These are phyloP conservation scores for Cryptococcus floricola DNA, from an alignment of 1,284 basidiomycete genomes.

Conservation along the genomic window DNA sequence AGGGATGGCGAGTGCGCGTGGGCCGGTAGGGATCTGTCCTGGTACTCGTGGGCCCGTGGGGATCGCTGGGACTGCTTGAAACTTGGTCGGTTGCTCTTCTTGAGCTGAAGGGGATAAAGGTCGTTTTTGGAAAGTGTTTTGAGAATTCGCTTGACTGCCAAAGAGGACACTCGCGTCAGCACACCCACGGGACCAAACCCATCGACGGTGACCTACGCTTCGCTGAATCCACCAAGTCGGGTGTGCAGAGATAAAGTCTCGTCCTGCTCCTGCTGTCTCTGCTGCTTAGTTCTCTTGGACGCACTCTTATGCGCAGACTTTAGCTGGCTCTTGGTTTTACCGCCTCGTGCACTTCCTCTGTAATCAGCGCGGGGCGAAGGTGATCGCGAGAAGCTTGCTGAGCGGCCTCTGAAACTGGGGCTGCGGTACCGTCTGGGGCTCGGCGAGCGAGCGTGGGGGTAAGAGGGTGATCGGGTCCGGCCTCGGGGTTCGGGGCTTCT, in stretches of 20 bases:
- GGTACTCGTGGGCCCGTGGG: conserved; percentile 18
- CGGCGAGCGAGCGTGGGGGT: background rate
- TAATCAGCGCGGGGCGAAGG: background rate
- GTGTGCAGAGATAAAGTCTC: background rate
- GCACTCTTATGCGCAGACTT: background rate
- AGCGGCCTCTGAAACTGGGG: background rate
- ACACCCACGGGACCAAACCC: background rate
- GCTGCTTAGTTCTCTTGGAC: background rate
- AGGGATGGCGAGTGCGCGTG: conserved; percentile 5
- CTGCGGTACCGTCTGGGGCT: background rate
- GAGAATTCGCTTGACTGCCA: background rate
- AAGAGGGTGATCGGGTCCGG: background rate
- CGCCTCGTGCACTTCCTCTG: background rate
- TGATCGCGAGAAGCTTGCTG: background rate
- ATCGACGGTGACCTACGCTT: background rate
- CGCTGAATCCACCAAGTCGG: background rate
- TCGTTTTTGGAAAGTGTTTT: conserved; percentile 3
- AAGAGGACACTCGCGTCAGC: background rate
- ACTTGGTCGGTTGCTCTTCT: conserved; percentile 7
- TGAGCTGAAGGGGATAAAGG: conserved; percentile 5
- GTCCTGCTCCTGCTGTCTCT: no score
- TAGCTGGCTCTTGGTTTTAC: no score
- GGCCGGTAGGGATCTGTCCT: background rate
- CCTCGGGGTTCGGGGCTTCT: no score
- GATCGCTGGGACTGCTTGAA: conserved; percentile 13